Percentiles rank a stretch among this genome's conserved stretches.
These are phyloP conservation scores for Candida gorgasii DNA, from an alignment of 805 yeast genomes.

Conservation along the genomic window DNA sequence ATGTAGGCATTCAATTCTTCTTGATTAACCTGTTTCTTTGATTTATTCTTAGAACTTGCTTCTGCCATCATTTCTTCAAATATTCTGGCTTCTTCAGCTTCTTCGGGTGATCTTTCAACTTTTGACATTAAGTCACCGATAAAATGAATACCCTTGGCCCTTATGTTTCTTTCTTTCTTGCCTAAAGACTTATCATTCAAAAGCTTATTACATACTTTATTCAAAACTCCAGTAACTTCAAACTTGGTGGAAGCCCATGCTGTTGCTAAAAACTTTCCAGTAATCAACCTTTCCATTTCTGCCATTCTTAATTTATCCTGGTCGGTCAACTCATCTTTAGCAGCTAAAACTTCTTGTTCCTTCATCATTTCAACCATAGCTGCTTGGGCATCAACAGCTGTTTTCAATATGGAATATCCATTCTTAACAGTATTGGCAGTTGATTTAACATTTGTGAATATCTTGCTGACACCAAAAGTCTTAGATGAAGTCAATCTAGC, in stretches of 20 bases:
- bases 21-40: slow-evolving; percentile 21
- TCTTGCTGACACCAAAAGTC: slow-evolving; percentile 83
- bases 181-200: slow-evolving; percentile 60
- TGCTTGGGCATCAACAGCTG: slow-evolving; percentile 86
- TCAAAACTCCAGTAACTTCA: slow-evolving; percentile 87
- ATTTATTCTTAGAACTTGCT: slow-evolving; percentile 59
- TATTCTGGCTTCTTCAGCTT: slow-evolving; percentile 86
- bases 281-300: slow-evolving; percentile 76
- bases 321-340: slow-evolving; percentile 32
- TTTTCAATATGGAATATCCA: slow-evolving; percentile 76
- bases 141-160: slow-evolving; percentile 77
- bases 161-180: slow-evolving; percentile 59
- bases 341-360: slow-evolving; percentile 54
- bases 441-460: slow-evolving; percentile 78
- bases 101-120: slow-evolving; percentile 77
- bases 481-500: slow-evolving; percentile 73
- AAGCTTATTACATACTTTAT: slow-evolving; percentile 56
- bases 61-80: slow-evolving; percentile 93
- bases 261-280: slow-evolving; percentile 88
- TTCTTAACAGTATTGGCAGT: slow-evolving; percentile 82
- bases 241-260: slow-evolving; percentile 94
- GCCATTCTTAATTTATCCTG: slow-evolving; percentile 46
- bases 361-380: slow-evolving; percentile 67
- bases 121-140: slow-evolving; percentile 69
- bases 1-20: slow-evolving; percentile 24